Base-by-base conservation (phyloP, 306 rosid genomes). In the Notholithocarpus densiflorus region DNA sequence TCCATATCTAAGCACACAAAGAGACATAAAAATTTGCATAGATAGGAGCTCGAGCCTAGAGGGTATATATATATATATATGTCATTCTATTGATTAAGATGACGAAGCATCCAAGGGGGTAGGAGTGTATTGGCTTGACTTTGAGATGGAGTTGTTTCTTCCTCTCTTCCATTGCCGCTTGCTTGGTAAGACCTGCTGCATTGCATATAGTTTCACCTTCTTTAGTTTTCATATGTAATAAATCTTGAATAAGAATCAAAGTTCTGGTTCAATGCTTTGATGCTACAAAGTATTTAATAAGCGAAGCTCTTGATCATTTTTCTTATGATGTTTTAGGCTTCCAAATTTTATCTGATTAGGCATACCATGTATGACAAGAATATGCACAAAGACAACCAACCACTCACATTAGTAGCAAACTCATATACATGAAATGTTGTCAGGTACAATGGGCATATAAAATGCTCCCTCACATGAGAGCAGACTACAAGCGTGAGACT, bases 71-170 rank as follows among this genome's bases (percentile, higher is more conserved):
- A 11, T 57, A n/a, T n/a, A n/a, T 48, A 3, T 55, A 13, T 1
- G 5, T 43, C 26, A 15, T 45, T 79, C 80, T 84, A 89, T 13
- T 83, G 82, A 72, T 76, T 76, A 29, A 81, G 37, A 45, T 79
- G 84, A 73, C 76, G 77, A 78, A 87, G 80, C 98, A 93, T 88
- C 98, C 97, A 93, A 0, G 86, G 77, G 0, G 92, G 95, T 77
- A 93, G 83, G 21, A 75, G 40, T 5, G 55, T 3, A 29, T 62
- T 78, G 15, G 80, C 77, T 70, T 45, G 75, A 56, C 74, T 21
- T 32, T 75, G 78, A 5, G 24, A 20, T 23, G 68, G 23, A 18
- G 18, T 40, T 20, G 48, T 68, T 65, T 76, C 84, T 18, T 77
- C 68, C 37, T 70, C 68, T 59, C 17, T 82, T 27, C 12, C 75